These are phyloP conservation scores for Coccomyxa sp. DNA, from an alignment of 139 green algal genomes.

Conservation along the genomic window DNA sequence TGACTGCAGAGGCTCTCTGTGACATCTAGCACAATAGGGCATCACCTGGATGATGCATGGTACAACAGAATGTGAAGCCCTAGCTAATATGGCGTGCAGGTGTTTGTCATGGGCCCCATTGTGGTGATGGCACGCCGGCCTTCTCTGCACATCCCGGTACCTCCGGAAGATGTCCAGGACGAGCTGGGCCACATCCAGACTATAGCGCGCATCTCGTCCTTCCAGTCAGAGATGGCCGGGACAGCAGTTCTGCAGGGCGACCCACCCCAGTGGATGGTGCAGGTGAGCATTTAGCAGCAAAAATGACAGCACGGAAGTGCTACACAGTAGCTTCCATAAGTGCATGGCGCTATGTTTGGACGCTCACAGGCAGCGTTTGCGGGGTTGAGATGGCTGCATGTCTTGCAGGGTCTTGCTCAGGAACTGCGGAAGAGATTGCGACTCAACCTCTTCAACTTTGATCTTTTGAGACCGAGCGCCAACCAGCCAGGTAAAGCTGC, in stretches of 20 bases:
- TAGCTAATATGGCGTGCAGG: slow-evolving; percentile 10
- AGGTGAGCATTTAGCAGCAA: slow-evolving; percentile 2
- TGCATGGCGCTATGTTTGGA: too few relatives aligned
- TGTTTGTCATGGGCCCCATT: slow-evolving; percentile 25
- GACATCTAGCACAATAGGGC: too few relatives aligned
- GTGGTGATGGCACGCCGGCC: slow-evolving; percentile 15
- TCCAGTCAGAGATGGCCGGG: slow-evolving; percentile 20
- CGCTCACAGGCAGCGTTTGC: too few relatives aligned
- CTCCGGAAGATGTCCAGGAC: neutral
- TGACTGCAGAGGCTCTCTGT: too few relatives aligned
- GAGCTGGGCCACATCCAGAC: neutral
- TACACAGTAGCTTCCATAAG: neutral
- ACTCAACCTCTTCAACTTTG: slow-evolving; percentile 87
- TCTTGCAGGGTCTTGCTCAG: slow-evolving; percentile 41
- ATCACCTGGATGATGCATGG: too few relatives aligned
- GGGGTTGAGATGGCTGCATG: neutral
- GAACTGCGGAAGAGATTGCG: slow-evolving; percentile 48
- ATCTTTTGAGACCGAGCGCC: slow-evolving; percentile 65
- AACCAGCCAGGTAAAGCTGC: neutral
- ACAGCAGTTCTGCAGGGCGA: slow-evolving; percentile 35
- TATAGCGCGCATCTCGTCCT: slow-evolving; percentile 13
- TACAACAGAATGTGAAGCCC: too few relatives aligned
- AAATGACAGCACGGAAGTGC: neutral
- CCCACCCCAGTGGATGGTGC: slow-evolving; percentile 61
- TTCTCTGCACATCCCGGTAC: slow-evolving; percentile 3